Base-by-base conservation (phyloP, 495 filamentous ascomycete genomes). In the Viridothelium virens region DNA sequence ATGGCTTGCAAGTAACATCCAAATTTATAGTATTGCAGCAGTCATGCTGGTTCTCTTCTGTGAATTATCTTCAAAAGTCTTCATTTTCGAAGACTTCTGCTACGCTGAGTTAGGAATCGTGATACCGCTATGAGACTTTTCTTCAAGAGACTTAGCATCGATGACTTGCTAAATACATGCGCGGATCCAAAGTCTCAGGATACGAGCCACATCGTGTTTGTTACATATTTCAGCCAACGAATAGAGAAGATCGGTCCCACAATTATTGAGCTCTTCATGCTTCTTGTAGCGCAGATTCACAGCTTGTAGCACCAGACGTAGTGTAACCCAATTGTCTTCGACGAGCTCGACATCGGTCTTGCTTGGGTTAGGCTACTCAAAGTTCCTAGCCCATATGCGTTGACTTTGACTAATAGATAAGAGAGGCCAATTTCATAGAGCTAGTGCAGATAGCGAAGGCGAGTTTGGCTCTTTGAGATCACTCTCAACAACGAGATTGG, bases 381-480 rank as follows among this genome's bases (percentile, higher is more conserved):
- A 25, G 25, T 25, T 25, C 25, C 25, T 25, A 25, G 25, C 25
- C 25, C 25, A 25, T 25, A 25, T 25, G 25, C 25, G 25, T 25
- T 25, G 25, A 25, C 25, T 25, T 25, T 25, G 25, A 25, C 25
- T 25, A 25, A 25, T 25, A 59, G 31, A 59, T 31, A 7, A 31
- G 53, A 7, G 53, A 59, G 53, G 31, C 53, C n/a, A 59, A n/a
- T 7, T 31, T 59, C 53, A 59, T 59, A 31, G 53, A 18, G 10
- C 25, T 34, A 34, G 53, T 4, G 31, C 53, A 59, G 53, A 59
- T 31, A 36, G 53, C 53, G 31, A 59, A 59, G 31, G 53, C 5
- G 53, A 59, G 7, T 59, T 59, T 59, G 11, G 25, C 25, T 10
- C 25, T 25, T 25, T 25, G 25, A 25, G 25, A 25, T 59, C 31